Evolutionary conservation across 2,329 filamentous ascomycete genomes (phyloP).

Genomic region (Aureobasidium vineae): DNA sequence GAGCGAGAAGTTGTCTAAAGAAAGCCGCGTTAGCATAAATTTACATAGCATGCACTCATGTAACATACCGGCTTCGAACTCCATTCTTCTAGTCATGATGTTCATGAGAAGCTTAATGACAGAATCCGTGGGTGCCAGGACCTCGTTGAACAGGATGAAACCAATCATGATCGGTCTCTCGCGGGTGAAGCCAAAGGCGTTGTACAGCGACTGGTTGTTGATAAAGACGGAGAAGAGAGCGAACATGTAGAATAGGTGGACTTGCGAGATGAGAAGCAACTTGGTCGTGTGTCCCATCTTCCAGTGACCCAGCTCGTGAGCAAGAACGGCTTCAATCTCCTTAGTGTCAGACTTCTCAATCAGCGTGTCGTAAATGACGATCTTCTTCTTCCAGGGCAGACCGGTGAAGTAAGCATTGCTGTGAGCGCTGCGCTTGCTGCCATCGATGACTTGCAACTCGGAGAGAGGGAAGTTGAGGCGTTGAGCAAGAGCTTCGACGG

Average conservation of each 20-base stretch:
- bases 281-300: slow-evolving; percentile 91
- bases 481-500: slow-evolving; percentile 79
- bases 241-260: slow-evolving; percentile 96
- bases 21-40: slow-evolving; percentile 22
- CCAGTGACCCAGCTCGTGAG: slow-evolving; percentile 97
- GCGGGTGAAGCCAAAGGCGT: slow-evolving; percentile 81
- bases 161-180: slow-evolving; percentile 92
- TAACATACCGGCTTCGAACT: slow-evolving; percentile 79
- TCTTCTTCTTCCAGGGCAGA: slow-evolving; percentile 99
- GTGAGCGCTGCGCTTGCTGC: slow-evolving; percentile 82
- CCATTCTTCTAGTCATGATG: slow-evolving; percentile 87
- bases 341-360: slow-evolving; percentile 91
- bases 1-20: slow-evolving; percentile 73
- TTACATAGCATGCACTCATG: not conserved
- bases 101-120: slow-evolving; percentile 95
- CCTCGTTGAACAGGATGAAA: slow-evolving; percentile 96
- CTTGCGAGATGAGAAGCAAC: slow-evolving; percentile 75
- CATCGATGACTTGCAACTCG: slow-evolving; percentile 92
- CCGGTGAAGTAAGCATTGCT: slow-evolving; percentile 97
- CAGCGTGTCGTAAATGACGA: slow-evolving; percentile 97
- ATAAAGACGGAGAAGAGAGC: slow-evolving; percentile 95
- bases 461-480: slow-evolving; percentile 87
- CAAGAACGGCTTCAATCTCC: slow-evolving; percentile 92
- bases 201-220: slow-evolving; percentile 88
- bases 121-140: slow-evolving; percentile 92